Evolutionary conservation across 75 land plant genomes (phyloP).

Genomic region (Sequoiadendron giganteum): DNA sequence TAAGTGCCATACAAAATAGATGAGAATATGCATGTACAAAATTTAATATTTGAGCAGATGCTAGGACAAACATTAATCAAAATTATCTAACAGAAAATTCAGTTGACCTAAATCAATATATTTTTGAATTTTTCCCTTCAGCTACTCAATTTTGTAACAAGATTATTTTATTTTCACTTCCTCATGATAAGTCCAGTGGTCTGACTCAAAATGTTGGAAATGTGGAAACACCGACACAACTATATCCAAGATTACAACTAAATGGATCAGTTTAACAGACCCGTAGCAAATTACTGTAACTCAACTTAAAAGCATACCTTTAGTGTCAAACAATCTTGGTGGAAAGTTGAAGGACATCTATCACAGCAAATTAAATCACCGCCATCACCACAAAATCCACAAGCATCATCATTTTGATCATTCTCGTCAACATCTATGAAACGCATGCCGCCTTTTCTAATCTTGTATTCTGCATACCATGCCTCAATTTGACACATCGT

Average conservation of each 20-base stretch:
- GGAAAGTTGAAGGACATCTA: conserved; percentile 94
- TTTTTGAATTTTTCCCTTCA: background rate
- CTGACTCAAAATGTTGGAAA: background rate
- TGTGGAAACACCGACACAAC: background rate
- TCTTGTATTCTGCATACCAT: conserved; percentile 70
- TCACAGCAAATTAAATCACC: conserved; percentile 97
- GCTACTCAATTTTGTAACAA: background rate
- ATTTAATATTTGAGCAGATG: background rate
- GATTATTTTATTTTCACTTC: background rate
- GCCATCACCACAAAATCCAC: conserved; percentile 95
- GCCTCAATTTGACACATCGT: conserved; percentile 81
- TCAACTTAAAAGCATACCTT: conserved; percentile 41
- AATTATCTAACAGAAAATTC: background rate
- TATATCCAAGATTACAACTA: background rate
- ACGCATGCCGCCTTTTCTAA: conserved; percentile 28
- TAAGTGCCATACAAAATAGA: background rate
- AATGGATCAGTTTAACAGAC: background rate
- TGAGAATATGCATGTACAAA: background rate
- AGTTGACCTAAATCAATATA: background rate
- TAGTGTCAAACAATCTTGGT: conserved; percentile 65
- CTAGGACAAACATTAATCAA: background rate
- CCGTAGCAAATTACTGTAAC: background rate
- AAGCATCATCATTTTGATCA: conserved; percentile 93
- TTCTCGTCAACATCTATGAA: conserved; percentile 32
- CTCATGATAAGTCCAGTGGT: background rate